Base-by-base conservation (phyloP, 2,329 filamentous ascomycete species). In the Nemania sp. region DNA sequence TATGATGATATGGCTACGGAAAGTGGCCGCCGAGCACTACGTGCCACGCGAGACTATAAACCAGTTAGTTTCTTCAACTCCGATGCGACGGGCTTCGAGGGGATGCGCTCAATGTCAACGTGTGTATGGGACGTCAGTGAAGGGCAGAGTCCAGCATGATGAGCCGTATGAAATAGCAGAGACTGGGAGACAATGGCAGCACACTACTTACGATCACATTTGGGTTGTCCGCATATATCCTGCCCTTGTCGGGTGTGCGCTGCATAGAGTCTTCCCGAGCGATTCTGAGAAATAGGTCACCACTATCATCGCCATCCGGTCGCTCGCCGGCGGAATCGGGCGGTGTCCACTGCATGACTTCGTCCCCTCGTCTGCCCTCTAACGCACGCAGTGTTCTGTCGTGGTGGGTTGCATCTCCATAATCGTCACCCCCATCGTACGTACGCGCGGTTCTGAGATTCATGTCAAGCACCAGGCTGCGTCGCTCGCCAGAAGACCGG, bases 261-360 rank as follows among this genome's bases (percentile, higher is more conserved):
- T 72, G 74, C 14, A 68, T 63, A 12, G 75, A 61, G 57, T 83
- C 80, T 54, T 84, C 80, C 9, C 77, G 73, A 11, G 82, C 81
- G 54, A 85, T 84, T 49, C 74, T 78, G 55, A 85, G 75, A 59
- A 84, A 85, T 34, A 84, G 72, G 58, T 85, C 82, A 33, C 79
- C 80, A 3, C 76, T 80, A 59, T 83, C 81, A 49, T 84, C 81
- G 36, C 69, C 72, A 45, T 79, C 75, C 11, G 64, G 66, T 40
- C 63, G 70, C 57, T 62, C 69, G 60, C 59, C 69, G 43, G 69
- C 70, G 1, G 75, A 74, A 53, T 74, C 69, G 17, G 73, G 72
- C 6, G 74, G 72, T n/a, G 75, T 74, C 60, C 72, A 70, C 22
- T 73, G 72, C 42, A 67, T 61, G 43, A 62, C 62, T 28, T 74